phyloP scores from a whole-genome alignment of 345 rosid genomes.

The Cochlearia excelsa region DNA sequence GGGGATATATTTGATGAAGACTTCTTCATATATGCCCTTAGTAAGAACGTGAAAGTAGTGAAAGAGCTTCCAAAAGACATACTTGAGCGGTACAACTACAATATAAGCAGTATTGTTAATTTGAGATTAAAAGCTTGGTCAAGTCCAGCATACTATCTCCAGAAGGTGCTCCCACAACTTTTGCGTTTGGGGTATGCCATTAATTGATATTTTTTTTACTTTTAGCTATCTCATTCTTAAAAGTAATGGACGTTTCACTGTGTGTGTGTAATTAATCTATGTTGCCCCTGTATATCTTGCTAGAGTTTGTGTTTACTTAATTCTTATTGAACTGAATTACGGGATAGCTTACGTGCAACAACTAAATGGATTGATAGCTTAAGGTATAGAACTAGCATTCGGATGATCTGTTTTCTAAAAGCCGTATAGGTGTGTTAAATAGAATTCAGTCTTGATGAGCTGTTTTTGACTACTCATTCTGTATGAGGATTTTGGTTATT shows the following conservation, averaged over 20 bases:
- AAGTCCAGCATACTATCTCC: constrained; percentile 77
- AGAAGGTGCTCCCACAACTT: constrained; percentile 88
- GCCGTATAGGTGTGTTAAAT: constrained; percentile 13
- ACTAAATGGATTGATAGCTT: constrained; percentile 11
- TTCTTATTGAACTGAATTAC: constrained; percentile 1
- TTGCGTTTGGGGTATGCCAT: constrained; percentile 55
- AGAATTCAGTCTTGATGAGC: too few species aligned
- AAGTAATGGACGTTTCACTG: background rate
- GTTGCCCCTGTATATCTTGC: constrained; percentile 1
- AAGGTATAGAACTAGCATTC: constrained; percentile 9
- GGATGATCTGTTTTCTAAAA: constrained; percentile 7
- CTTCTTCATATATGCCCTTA: constrained; percentile 71
- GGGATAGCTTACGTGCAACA: background rate
- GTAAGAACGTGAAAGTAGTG: constrained; percentile 71
- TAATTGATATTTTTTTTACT: background rate
- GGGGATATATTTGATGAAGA: constrained; percentile 94
- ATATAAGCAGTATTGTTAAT: constrained; percentile 87
- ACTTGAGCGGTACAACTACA: constrained; percentile 75
- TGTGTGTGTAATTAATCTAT: background rate
- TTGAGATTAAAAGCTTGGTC: constrained; percentile 95
- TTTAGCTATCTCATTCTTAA: background rate
- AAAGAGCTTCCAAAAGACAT: constrained; percentile 75
- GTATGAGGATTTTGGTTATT: too few species aligned
- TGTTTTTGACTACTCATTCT: too few species aligned
- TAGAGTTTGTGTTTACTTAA: constrained; percentile 5